A percentile compares a stretch with the other conserved stretches of the same genome.
Evolutionary conservation across 2,329 filamentous ascomycete species (phyloP).

Genomic region (Orbilia ellipsospora): DNA sequence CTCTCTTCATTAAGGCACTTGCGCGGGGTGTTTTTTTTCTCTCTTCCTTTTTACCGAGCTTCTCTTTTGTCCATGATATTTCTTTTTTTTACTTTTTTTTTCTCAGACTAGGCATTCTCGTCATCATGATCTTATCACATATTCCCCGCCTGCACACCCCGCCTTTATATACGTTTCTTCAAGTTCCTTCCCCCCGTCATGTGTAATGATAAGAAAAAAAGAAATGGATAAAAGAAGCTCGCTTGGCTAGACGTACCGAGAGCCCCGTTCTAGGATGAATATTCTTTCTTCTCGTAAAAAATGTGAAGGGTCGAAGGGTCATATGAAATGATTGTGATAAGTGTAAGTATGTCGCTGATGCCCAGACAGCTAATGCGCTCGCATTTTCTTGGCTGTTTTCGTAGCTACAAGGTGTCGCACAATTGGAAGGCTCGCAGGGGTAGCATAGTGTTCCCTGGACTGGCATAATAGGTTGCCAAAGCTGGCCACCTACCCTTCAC

Average conservation of each 20-base stretch:
- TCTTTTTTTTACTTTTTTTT: slow-evolving; percentile 25
- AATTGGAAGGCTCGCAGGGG: no score
- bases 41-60: slow-evolving; percentile 44
- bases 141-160: slow-evolving; percentile 26
- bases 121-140: background rate
- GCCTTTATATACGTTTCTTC: slow-evolving; percentile 20
- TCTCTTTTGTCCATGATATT: slow-evolving; percentile 12
- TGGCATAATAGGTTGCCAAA: no score
- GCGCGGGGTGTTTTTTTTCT: slow-evolving; percentile 40
- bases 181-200: slow-evolving; percentile 26
- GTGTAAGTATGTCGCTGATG: no score
- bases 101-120: background rate
- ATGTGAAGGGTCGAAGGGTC: background rate
- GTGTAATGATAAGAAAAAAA: slow-evolving; percentile 54
- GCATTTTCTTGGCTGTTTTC: no score
- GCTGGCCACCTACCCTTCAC: no score
- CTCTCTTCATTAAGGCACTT: slow-evolving; percentile 50
- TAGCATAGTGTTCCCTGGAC: no score
- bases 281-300: no score
- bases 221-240: slow-evolving; percentile 33
- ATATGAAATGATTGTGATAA: no score
- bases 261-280: slow-evolving; percentile 21
- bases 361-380: no score
- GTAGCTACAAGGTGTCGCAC: no score
- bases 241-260: slow-evolving; percentile 37